Evolutionary conservation across 2,329 filamentous ascomycete species (phyloP).

Genomic region (Penicillium crustosum): DNA sequence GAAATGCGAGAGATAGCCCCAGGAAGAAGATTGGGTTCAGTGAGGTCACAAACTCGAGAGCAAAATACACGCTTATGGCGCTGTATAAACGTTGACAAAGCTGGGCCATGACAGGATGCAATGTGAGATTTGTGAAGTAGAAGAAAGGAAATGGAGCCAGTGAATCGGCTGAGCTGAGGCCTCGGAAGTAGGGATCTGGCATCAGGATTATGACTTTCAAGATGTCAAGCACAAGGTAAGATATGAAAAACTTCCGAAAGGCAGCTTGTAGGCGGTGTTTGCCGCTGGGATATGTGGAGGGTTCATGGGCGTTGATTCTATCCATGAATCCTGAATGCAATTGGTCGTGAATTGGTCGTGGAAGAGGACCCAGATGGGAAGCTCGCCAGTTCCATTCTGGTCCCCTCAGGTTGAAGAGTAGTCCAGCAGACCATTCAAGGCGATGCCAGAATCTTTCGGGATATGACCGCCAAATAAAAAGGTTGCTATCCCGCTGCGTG

Average conservation of each 20-base stretch:
- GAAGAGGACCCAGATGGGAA: slow-evolving; percentile 44
- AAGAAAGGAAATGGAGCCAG: slow-evolving; percentile 47
- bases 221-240: slow-evolving; percentile 69
- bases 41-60: slow-evolving; percentile 62
- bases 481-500: slow-evolving; percentile 8
- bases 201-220: slow-evolving; percentile 65
- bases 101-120: slow-evolving; percentile 51
- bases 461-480: slow-evolving; percentile 56
- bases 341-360: slow-evolving; percentile 28
- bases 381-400: slow-evolving; percentile 61
- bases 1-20: slow-evolving; percentile 51
- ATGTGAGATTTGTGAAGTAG: slow-evolving; percentile 34
- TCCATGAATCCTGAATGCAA: slow-evolving; percentile 19
- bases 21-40: slow-evolving; percentile 62
- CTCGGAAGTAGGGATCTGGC: slow-evolving; percentile 75
- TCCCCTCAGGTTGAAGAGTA: slow-evolving; percentile 60
- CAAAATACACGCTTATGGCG: slow-evolving; percentile 57
- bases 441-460: slow-evolving; percentile 53
- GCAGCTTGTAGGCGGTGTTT: slow-evolving; percentile 49
- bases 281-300: slow-evolving; percentile 43
- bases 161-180: slow-evolving; percentile 51
- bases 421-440: slow-evolving; percentile 58
- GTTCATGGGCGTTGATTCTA: slow-evolving; percentile 16
- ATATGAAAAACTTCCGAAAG: slow-evolving; percentile 50
- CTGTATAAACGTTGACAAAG: slow-evolving; percentile 59